Evolutionary conservation across 1,284 basidiomycete genomes (phyloP), one percentile per base, ranked within the genome.

Genomic region (Lentinula novae-zelandiae): DNA sequence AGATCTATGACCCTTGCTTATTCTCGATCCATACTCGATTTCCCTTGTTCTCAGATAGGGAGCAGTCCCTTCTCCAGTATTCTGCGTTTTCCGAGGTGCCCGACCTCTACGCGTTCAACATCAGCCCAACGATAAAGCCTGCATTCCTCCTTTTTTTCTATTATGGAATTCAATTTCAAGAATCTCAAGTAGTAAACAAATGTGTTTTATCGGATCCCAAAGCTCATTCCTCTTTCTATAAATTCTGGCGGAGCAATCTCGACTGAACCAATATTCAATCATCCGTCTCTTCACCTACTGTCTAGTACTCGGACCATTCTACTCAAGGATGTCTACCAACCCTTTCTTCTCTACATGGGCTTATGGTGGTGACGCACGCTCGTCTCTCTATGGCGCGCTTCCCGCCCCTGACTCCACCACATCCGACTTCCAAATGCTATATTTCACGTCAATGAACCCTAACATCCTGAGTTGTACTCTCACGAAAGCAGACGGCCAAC

Each of bases 361-460:
- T 12, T 39, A n/a, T 27, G 27, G 27, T 13, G 50, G 36, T 10
- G 52, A 33, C 31, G 17, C 27, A 27, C 27, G 42, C 27, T 15
- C 49, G 36, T 62, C 60, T 33, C 38, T 62, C 34, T 64, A 50
- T 22, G 63, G 63, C 39, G 63, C 61, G 15, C 63, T 64, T 57
- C 63, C 62, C 13, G 46, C 55, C 10, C 15, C 42, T 13, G 36
- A 48, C 17, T 40, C 17, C n/a, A 40, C 27, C 15, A 50, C 60
- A 20, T 22, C 60, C 9, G 46, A 49, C 13, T 40, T 57, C 15
- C 38, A 55, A 39, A 38, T 60, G 15, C 62, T 61, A 33, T 40
- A 36, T 31, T 65, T 65, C 44, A 62, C 63, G 2, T 60, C 58
- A 6, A 56, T 66, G 20, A 61, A 66, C 48, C 59, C 63, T 1